These are phyloP conservation scores for Tricholoma flavovirens DNA, from an alignment of 768 basidiomycete genomes.

Conservation along the genomic window DNA sequence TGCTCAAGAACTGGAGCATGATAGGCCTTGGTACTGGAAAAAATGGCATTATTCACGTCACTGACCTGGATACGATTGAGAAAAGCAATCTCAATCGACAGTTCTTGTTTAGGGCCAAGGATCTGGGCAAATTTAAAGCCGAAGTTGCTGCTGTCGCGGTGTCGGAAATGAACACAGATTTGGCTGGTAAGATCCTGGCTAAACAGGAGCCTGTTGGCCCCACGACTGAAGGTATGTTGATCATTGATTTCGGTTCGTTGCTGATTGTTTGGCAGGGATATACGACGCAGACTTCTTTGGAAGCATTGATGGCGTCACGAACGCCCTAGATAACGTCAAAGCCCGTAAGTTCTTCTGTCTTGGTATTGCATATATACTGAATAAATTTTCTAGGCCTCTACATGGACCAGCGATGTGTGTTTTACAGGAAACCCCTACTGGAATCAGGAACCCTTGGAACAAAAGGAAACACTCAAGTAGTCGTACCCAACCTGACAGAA, in stretches of 20 bases:
- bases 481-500: constrained; percentile 91
- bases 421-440: constrained; percentile 91
- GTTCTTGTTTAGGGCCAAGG: constrained; percentile 95
- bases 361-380: constrained; percentile 6
- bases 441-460: constrained; percentile 98
- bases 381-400: constrained; percentile 62
- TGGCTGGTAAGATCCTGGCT: constrained; percentile 78
- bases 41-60: constrained; percentile 82
- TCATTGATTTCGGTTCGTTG: background rate
- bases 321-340: constrained; percentile 94
- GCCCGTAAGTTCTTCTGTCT: constrained; percentile 61
- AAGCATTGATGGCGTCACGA: constrained; percentile 88
- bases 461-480: constrained; percentile 95
- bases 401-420: constrained; percentile 98
- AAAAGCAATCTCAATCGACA: constrained; percentile 98
- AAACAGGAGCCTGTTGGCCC: constrained; percentile 93
- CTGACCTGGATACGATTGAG: constrained; percentile 98
- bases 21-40: constrained; percentile 86
- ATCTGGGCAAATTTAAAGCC: constrained; percentile 94
- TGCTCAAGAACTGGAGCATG: constrained; percentile 99
- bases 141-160: constrained; percentile 91
- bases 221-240: constrained; percentile 79
- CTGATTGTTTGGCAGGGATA: constrained; percentile 62
- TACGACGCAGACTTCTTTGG: constrained; percentile 89
- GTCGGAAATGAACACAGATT: constrained; percentile 90